Base-by-base conservation (phyloP, 371 early-diverging fungal species). In the Mucor piriformis region DNA sequence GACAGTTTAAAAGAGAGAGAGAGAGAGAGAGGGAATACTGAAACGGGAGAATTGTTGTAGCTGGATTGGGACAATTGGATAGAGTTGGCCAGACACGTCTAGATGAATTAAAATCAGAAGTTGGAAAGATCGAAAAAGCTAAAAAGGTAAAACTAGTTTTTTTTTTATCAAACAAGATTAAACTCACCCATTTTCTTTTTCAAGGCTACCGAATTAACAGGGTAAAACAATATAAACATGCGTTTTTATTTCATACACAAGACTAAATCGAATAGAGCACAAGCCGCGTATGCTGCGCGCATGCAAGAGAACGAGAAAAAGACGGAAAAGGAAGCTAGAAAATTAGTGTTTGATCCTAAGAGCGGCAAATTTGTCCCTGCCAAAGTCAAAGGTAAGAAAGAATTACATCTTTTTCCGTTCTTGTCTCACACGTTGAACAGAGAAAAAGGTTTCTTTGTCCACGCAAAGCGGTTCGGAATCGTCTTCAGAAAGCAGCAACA, bases 41-140 rank as follows among this genome's bases (percentile, higher is more conserved):
- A n/a, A n/a, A n/a, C n/a, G n/a, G n/a, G n/a, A n/a, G n/a, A n/a
- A n/a, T n/a, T n/a, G n/a, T n/a, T n/a, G n/a, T 6, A 29, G 29
- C 29, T 29, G 29, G 6, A 29, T 8, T 6, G 29, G 70, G 74
- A 32, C 77, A 77, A 51, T 69, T 84, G 55, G 84, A 83, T 59
- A 86, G 79, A 56, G 67, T 66, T 25, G 81, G 72, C 12, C 67
- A 70, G 49, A 60, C 80, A 50, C 80, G 73, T 29, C 63, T 85
- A 21, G 69, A 66, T 1, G 63, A 70, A 29, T 63, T 85, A 10
- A 73, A 67, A 46, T 79, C 61, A 15, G 82, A 79, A 25, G 58
- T 80, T 37, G 47, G 50, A 27, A 74, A 72, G 51, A 82, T 83
- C 57, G 76, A 76, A 50, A 83, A 79, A 23, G 79, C 82, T 23